A percentile compares a stretch with the other conserved stretches of the same genome.
Evolutionary conservation across 345 rosid genomes (phyloP).

Genomic region (Sonneratia caseolaris): DNA sequence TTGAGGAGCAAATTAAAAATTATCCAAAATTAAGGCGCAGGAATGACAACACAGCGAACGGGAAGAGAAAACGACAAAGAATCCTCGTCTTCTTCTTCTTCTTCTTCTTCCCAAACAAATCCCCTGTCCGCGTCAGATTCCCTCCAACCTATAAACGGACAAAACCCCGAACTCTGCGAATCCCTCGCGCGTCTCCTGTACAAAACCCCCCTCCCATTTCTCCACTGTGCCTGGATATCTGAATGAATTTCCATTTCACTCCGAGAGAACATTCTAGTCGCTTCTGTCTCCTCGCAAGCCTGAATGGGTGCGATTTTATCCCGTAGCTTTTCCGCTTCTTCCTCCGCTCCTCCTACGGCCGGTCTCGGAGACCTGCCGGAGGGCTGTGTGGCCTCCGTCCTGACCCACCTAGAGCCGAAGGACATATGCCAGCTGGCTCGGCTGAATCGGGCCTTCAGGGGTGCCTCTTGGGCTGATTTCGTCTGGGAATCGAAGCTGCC

Average conservation of each 20-base stretch:
- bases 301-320: constrained; percentile 13
- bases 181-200: neutral
- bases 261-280: neutral
- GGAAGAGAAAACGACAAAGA: neutral
- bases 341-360: constrained; percentile 15
- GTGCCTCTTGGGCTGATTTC: constrained; percentile 92
- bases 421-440: constrained; percentile 71
- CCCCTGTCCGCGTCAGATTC: neutral
- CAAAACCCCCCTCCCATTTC: neutral
- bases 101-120: neutral
- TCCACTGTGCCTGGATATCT: neutral
- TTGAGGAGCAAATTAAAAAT: neutral
- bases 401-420: constrained; percentile 59
- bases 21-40: neutral
- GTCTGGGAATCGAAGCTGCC: constrained; percentile 97
- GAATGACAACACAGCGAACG: neutral
- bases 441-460: constrained; percentile 68
- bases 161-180: neutral
- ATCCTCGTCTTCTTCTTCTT: neutral
- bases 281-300: neutral
- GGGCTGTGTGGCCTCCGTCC: constrained; percentile 59
- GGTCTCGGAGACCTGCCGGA: constrained; percentile 80
- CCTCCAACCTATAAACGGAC: neutral
- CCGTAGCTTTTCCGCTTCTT: constrained; percentile 1
- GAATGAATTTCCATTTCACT: neutral